Conservation (phyloP, 2,329 filamentous ascomycete species). For the Neopestalotiopsis clavispora region DNA sequence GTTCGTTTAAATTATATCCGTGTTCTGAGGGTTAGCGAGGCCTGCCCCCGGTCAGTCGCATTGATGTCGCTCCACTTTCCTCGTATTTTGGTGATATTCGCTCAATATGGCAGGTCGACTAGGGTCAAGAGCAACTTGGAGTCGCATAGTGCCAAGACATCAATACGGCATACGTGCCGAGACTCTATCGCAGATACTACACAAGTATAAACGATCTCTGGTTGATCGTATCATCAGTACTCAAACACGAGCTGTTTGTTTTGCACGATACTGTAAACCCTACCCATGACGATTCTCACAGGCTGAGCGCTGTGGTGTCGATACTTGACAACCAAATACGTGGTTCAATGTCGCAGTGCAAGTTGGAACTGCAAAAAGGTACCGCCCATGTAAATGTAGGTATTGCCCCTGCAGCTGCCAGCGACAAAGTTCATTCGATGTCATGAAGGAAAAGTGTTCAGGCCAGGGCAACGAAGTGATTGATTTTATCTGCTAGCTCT, state of each 20-base stretch:
- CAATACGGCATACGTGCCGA: not conserved
- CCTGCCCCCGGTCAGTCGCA: not conserved
- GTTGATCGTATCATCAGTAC: not conserved
- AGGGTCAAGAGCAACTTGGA: not conserved
- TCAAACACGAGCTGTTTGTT: not conserved
- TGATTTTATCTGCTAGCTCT: not conserved
- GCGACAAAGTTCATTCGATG: not conserved
- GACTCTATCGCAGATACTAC: not conserved
- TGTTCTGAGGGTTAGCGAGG: not conserved
- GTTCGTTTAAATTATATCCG: not conserved
- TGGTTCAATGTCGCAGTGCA: not conserved
- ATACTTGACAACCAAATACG: not conserved
- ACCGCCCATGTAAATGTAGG: not conserved
- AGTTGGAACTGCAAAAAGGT: not conserved
- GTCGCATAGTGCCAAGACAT: not conserved
- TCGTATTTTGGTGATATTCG: conserved; percentile 1
- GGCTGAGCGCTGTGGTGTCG: not conserved
- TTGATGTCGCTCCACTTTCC: not conserved
- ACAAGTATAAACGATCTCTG: not conserved
- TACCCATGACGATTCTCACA: not conserved
- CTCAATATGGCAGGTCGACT: conserved; percentile 2
- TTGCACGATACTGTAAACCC: not conserved
- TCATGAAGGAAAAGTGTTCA: not conserved
- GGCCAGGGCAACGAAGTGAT: not conserved
- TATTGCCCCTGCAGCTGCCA: not conserved